Evolutionary conservation across 306 rosid genomes (phyloP).

Genomic region (Glycine tomentella): DNA sequence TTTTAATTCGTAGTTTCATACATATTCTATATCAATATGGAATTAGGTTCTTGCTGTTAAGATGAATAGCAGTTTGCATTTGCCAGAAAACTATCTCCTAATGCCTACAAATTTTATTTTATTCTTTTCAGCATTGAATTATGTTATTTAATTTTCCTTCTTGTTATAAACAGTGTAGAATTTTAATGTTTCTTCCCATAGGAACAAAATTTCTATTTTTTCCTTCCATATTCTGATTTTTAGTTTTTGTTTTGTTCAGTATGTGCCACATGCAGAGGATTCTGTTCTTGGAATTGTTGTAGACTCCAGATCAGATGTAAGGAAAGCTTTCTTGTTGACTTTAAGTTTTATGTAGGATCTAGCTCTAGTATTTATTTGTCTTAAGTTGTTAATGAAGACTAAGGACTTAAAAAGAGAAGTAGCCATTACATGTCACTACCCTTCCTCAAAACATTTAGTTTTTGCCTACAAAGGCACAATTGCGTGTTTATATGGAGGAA

Average conservation of each 20-base stretch:
- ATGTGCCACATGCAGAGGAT: slow-evolving; percentile 87
- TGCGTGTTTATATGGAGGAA: too few relatives aligned
- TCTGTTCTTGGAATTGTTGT: slow-evolving; percentile 88
- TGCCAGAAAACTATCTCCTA: slow-evolving; percentile 32
- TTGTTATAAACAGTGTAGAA: neutral
- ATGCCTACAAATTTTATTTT: neutral
- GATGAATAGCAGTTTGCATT: slow-evolving; percentile 30
- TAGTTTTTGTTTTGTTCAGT: slow-evolving; percentile 57
- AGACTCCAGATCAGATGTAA: slow-evolving; percentile 90
- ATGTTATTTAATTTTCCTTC: slow-evolving; percentile 1
- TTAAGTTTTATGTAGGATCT: slow-evolving; percentile 6
- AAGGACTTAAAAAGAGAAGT: slow-evolving; percentile 7
- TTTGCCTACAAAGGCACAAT: too few relatives aligned
- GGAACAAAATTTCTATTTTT: neutral
- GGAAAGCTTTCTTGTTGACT: slow-evolving; percentile 36
- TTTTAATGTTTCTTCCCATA: slow-evolving; percentile 1
- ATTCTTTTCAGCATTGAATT: slow-evolving; percentile 7
- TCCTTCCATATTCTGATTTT: slow-evolving; percentile 7
- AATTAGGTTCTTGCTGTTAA: slow-evolving; percentile 18
- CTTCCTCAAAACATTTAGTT: too few relatives aligned
- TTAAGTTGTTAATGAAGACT: slow-evolving; percentile 27
- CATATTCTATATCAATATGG: neutral
- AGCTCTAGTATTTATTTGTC: neutral
- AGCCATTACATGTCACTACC: neutral
- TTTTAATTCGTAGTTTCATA: neutral